Evolutionary conservation across 2,329 filamentous ascomycete genomes (phyloP).

Genomic region (Hymenotorrendiella dingleyae): DNA sequence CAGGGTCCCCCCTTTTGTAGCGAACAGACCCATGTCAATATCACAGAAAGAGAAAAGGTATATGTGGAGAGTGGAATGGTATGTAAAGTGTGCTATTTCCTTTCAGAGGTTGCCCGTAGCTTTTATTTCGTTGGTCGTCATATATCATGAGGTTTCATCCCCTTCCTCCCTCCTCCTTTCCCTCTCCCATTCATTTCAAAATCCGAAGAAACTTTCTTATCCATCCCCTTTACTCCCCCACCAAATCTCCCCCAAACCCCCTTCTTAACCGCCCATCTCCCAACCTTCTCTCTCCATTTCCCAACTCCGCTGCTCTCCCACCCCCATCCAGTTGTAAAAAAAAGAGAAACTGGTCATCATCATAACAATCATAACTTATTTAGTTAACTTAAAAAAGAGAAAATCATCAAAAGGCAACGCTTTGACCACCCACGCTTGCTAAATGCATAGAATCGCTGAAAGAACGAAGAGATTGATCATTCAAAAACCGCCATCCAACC

Average conservation of each 20-base stretch:
- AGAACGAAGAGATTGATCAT: conserved; percentile 1
- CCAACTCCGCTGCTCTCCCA: too few relatives aligned
- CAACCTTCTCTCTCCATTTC: neutral
- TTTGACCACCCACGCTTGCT: conserved; percentile 28
- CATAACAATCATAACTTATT: too few relatives aligned
- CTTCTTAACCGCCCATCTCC: neutral
- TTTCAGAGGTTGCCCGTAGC: conserved; percentile 6
- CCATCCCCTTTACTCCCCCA: too few relatives aligned
- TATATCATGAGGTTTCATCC: neutral
- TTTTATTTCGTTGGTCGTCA: conserved; percentile 5
- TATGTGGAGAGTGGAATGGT: too few relatives aligned
- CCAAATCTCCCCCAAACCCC: too few relatives aligned
- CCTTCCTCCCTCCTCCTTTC: neutral
- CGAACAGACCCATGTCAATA: too few relatives aligned
- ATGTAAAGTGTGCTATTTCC: too few relatives aligned
- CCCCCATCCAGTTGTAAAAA: conserved; percentile 7
- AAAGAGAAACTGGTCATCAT: conserved; percentile 15
- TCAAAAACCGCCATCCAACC: conserved; percentile 1
- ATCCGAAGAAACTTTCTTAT: too few relatives aligned
- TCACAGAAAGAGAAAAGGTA: too few relatives aligned
- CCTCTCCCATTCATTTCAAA: too few relatives aligned
- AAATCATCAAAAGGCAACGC: conserved; percentile 7
- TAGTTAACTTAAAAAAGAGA: conserved; percentile 12
- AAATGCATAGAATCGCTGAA: conserved; percentile 23
- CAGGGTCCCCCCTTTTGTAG: too few relatives aligned